These are phyloP conservation scores for Aspergillus hortae DNA, from an alignment of 2,329 filamentous ascomycete genomes.

Conservation along the genomic window DNA sequence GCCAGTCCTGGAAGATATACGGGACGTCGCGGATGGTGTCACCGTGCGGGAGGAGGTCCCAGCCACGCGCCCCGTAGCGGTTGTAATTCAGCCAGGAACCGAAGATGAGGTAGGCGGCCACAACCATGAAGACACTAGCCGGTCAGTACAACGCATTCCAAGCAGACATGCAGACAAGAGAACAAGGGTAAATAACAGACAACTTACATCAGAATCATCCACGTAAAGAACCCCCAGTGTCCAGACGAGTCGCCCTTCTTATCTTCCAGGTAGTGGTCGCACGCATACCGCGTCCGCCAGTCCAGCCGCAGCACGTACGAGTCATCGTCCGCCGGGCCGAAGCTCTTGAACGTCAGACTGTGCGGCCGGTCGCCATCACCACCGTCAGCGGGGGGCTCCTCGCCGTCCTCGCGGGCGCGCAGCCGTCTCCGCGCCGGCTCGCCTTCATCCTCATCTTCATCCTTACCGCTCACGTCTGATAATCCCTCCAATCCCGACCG, in stretches of 20 bases:
- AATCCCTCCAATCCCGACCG: conserved; percentile 66
- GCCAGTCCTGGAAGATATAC: conserved; percentile 87
- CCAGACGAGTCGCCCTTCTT: conserved; percentile 42
- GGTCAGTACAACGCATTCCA: not conserved
- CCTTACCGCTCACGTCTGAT: conserved; percentile 19
- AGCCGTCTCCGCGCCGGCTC: conserved; percentile 6
- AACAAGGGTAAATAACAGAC: conserved; percentile 33
- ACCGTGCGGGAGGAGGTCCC: conserved; percentile 89
- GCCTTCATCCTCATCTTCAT: conserved; percentile 19
- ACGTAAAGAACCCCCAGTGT: conserved; percentile 95
- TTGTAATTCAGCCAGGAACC: conserved; percentile 99
- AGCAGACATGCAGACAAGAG: not conserved
- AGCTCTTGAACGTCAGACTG: conserved; percentile 74
- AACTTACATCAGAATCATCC: conserved; percentile 83
- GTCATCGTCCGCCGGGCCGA: conserved; percentile 57
- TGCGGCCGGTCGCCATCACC: conserved; percentile 36
- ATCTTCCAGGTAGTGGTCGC: conserved; percentile 56
- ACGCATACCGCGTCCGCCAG: conserved; percentile 87
- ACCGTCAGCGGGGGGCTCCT: conserved; percentile 20
- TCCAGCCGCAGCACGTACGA: conserved; percentile 67
- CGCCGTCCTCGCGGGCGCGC: conserved; percentile 14
- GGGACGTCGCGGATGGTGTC: conserved; percentile 90
- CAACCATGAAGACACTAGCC: conserved; percentile 73
- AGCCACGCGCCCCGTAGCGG: conserved; percentile 88
- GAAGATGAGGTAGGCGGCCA: conserved; percentile 90